Evolutionary conservation across 2,329 filamentous ascomycete species (phyloP).

Genomic region (Dichotomopilus funicola): DNA sequence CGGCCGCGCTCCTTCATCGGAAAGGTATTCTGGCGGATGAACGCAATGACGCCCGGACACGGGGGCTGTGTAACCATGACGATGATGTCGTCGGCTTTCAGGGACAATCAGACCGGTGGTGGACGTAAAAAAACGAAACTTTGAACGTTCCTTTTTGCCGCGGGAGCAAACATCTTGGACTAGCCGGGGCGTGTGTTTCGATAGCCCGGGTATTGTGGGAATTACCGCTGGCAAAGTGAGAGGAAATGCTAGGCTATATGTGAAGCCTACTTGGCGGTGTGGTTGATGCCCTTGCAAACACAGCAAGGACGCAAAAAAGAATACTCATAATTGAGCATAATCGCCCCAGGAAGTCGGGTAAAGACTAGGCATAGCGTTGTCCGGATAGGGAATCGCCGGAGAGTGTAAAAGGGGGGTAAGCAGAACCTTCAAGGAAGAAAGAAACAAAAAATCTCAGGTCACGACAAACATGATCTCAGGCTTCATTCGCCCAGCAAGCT

Average conservation of each 20-base stretch:
- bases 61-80: background rate
- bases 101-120: background rate
- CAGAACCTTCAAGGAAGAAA: background rate
- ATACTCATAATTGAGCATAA: background rate
- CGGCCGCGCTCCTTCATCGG: too few species aligned
- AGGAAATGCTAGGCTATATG: slow-evolving; percentile 2
- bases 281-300: background rate
- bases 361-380: background rate
- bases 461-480: background rate
- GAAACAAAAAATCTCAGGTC: background rate
- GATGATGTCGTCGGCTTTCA: background rate
- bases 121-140: background rate
- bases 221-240: background rate
- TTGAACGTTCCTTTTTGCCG: background rate
- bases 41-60: too few species aligned
- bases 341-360: background rate
- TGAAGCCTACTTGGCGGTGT: background rate
- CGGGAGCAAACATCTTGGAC: background rate
- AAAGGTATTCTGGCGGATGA: too few species aligned
- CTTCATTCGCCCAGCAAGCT: background rate
- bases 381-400: background rate
- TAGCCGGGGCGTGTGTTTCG: background rate
- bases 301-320: background rate
- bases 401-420: too few species aligned
- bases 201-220: slow-evolving; percentile 4